Percentiles rank a stretch among this genome's conserved stretches.
These are phyloP conservation scores for Rossbeevera mucosa DNA, from an alignment of 768 basidiomycete species.

Conservation along the genomic window DNA sequence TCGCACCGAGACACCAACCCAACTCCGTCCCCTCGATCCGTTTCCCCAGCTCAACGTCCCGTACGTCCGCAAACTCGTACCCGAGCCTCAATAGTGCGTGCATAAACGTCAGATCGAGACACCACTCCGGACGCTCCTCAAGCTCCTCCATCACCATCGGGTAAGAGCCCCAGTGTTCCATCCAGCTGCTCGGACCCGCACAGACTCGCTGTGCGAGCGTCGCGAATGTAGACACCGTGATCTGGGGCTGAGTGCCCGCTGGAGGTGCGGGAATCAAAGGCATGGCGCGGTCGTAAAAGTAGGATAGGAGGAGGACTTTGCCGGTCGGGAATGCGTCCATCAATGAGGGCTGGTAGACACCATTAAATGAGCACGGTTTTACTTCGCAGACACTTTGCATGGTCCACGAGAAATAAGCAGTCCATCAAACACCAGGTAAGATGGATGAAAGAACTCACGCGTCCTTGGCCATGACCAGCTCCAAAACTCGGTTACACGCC, in stretches of 20 bases:
- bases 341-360: constrained; percentile 93
- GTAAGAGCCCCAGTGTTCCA: constrained; percentile 41
- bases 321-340: constrained; percentile 84
- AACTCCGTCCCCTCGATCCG: constrained; percentile 85
- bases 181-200: constrained; percentile 59
- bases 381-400: constrained; percentile 68
- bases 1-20: constrained; percentile 90
- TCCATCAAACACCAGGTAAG: not conserved
- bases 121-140: constrained; percentile 84
- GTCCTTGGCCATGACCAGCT: constrained; percentile 93
- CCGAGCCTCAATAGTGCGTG: constrained; percentile 80
- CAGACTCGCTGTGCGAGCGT: constrained; percentile 70
- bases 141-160: constrained; percentile 61
- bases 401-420: not conserved
- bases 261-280: constrained; percentile 56
- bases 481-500: constrained; percentile 76
- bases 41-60: constrained; percentile 79
- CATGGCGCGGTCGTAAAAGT: constrained; percentile 92
- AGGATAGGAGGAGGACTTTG: constrained; percentile 86
- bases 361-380: constrained; percentile 95
- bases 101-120: constrained; percentile 95
- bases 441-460: constrained; percentile 46
- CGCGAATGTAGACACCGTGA: constrained; percentile 58
- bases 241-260: constrained; percentile 20
- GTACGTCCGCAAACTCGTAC: constrained; percentile 75